A percentile compares a stretch with the other conserved stretches of the same genome.
Evolutionary conservation across 1,139 yeast species (phyloP).

Genomic region (Saccharomyces pastorianus): DNA sequence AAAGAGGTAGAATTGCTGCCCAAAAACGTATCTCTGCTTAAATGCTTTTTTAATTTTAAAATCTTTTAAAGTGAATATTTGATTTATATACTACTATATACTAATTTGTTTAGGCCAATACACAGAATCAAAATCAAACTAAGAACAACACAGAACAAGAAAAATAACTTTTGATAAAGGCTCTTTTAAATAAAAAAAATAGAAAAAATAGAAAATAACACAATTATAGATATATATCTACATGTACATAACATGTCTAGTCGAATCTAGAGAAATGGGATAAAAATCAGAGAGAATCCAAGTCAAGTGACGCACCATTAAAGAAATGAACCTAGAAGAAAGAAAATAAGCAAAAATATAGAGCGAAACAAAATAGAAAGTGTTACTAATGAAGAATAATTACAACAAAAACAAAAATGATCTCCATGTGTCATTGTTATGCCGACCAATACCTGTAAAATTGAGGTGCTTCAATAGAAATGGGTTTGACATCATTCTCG

Average conservation of each 20-base stretch:
- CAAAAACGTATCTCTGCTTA: constrained; percentile 64
- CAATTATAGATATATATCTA: neutral
- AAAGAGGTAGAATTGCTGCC: constrained; percentile 83
- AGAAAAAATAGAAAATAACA: neutral
- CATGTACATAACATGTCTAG: neutral
- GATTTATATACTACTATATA: neutral
- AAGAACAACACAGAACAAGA: neutral
- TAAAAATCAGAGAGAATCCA: neutral
- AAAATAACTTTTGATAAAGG: neutral
- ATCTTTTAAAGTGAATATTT: neutral
- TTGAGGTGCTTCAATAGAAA: constrained; percentile 77
- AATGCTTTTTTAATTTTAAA: constrained; percentile 6
- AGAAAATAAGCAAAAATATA: neutral
- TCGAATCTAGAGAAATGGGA: neutral
- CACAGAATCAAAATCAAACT: neutral
- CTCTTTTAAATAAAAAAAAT: neutral
- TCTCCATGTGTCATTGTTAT: constrained; percentile 4
- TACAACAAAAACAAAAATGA: neutral
- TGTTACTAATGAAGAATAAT: neutral
- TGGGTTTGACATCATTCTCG: constrained; percentile 49
- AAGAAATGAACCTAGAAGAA: neutral
- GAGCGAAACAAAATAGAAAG: neutral
- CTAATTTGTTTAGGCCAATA: neutral
- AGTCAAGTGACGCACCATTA: neutral
- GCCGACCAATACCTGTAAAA: constrained; percentile 82